These are phyloP conservation scores for Rhinocladiella mackenziei DNA, from an alignment of 2,329 filamentous ascomycete species.

Conservation along the genomic window DNA sequence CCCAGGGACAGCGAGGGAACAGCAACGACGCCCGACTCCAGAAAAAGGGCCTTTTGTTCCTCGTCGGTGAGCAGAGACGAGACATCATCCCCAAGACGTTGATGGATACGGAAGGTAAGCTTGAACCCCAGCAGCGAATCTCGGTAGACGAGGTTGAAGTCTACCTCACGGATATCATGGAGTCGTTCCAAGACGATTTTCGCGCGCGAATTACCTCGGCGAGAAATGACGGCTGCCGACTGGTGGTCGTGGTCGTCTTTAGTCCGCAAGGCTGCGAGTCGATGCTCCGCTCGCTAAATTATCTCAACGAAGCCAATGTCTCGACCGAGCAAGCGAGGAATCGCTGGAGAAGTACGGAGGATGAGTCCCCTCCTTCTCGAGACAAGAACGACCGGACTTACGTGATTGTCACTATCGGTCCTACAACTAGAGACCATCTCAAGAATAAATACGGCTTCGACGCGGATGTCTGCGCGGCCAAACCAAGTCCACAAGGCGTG, in stretches of 20 bases:
- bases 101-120: conserved; percentile 46
- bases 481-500: conserved; percentile 77
- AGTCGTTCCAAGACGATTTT: conserved; percentile 70
- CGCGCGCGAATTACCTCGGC: conserved; percentile 48
- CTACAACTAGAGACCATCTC: conserved; percentile 79
- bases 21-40: conserved; percentile 17
- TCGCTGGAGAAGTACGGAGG: conserved; percentile 21
- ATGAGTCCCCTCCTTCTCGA: neutral
- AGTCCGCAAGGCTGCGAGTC: conserved; percentile 60
- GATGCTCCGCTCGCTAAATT: conserved; percentile 53
- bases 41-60: conserved; percentile 66
- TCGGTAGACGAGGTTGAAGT: conserved; percentile 74
- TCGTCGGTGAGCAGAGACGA: conserved; percentile 82
- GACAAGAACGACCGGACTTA: conserved; percentile 39
- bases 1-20: conserved; percentile 27
- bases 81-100: conserved; percentile 85
- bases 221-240: conserved; percentile 14
- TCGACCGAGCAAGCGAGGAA: conserved; percentile 28
- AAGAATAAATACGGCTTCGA: conserved; percentile 40
- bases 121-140: conserved; percentile 54
- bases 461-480: conserved; percentile 63
- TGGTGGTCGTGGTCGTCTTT: conserved; percentile 48
- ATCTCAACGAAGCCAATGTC: conserved; percentile 43
- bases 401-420: conserved; percentile 82
- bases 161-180: conserved; percentile 81